Base-by-base conservation (phyloP, 2,329 filamentous ascomycete species). In the Nigrospora sphaerica region DNA sequence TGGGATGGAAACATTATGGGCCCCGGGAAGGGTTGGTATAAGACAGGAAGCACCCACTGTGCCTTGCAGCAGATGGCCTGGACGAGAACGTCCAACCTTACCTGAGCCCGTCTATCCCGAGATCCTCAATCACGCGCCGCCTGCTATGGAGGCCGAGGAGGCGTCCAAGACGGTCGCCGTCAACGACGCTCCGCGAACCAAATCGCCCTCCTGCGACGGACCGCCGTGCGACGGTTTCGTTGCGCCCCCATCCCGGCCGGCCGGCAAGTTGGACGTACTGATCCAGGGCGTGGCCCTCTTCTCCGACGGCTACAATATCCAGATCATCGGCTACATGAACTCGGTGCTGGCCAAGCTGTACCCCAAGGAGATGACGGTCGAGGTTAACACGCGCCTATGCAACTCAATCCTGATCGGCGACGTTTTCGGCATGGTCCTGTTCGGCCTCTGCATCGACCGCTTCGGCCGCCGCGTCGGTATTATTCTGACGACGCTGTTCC, bases 391-490 rank as follows among this genome's bases (percentile, higher is more conserved):
- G 1, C 60, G 62, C 38, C 57, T 69, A 7, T 69, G 64, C 12
- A 69, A 68, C 46, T 59, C 67, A 3, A 58, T 70, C 6, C 54
- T 70, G 0, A 60, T 71, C 16, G 68, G 69, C 19, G 65, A 68
- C 37, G 63, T 72, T 2, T 62, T 71, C 41, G 68, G 69, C 31
- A 66, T 68, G 57, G 46, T 71, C 3, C 55, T 63, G 17, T 62
- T 69, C 16, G 68, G 67, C 6, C 54, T 72, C 37, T 68, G 64
- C 23, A 71, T 69, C 48, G 72, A 75, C 54, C 66, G 66, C 33
- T 56, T 74, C 10, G 71, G 72, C 10, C 67, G 71, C 5, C 71
- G 70, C 41, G 62, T 60, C 12, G 72, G 69, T 19, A 73, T 74
- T 37, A 54, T 74, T 31, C 57, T 66, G 13, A 72, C 72, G 0